Evolutionary conservation across 345 rosid genomes (phyloP).

Genomic region (Isatis tinctoria): DNA sequence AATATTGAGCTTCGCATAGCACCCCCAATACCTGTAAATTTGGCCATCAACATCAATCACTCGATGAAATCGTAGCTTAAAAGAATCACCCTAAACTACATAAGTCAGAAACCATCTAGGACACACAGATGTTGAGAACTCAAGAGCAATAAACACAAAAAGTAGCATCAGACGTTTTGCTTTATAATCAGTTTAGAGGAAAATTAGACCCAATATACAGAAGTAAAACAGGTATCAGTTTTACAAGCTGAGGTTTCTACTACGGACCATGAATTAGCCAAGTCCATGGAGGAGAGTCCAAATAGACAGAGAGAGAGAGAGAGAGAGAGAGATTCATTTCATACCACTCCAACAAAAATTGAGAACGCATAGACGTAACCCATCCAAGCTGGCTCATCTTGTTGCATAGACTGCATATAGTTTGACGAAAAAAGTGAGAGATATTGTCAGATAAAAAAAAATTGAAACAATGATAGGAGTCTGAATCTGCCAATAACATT

Average conservation of each 20-base stretch:
- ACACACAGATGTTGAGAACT: neutral
- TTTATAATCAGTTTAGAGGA: neutral
- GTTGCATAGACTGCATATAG: conserved; percentile 92
- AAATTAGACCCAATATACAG: neutral
- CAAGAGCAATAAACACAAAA: neutral
- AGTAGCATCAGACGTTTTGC: neutral
- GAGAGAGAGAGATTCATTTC: neutral
- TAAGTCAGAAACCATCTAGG: neutral
- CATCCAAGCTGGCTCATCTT: conserved; percentile 79
- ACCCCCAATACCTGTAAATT: conserved; percentile 76
- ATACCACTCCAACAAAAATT: conserved; percentile 38
- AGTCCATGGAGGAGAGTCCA: neutral
- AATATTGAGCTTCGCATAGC: conserved; percentile 91
- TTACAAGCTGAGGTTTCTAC: neutral
- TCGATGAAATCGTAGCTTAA: neutral
- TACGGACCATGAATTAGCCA: neutral
- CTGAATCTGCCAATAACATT: neutral
- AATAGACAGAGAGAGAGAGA: neutral
- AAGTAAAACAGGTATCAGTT: neutral
- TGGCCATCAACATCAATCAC: conserved; percentile 14
- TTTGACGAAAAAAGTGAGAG: conserved; percentile 17
- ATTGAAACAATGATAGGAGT: neutral
- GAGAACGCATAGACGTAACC: conserved; percentile 64
- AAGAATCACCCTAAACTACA: neutral
- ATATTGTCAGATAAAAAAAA: conserved; percentile 11